phyloP scores from a whole-genome alignment of 176 grass and related monocot species.

The Zizania latifolia region DNA sequence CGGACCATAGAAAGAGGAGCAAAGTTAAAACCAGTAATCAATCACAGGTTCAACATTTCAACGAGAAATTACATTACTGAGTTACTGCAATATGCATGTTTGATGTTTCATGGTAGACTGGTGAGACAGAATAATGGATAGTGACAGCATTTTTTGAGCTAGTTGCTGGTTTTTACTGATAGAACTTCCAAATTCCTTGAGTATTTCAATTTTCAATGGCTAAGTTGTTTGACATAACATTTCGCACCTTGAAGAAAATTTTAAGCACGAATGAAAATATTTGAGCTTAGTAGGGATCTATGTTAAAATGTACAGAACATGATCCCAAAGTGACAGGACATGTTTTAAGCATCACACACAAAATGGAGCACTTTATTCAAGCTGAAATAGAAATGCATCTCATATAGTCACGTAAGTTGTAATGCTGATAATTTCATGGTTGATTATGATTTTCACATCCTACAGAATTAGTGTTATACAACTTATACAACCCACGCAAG shows the following conservation, averaged over 20 bases:
- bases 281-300: background rate
- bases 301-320: background rate
- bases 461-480: background rate
- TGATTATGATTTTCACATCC: background rate
- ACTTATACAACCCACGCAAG: background rate
- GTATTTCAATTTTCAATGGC: no score
- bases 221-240: background rate
- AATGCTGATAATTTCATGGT: no score
- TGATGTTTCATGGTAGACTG: background rate
- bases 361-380: background rate
- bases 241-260: background rate
- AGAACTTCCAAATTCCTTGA: background rate
- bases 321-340: background rate
- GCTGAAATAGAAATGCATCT: background rate
- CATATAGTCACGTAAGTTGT: background rate
- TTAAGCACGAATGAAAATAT: background rate
- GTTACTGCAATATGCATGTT: background rate
- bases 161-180: background rate
- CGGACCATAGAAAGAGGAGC: background rate
- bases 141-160: background rate
- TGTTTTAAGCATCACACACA: background rate
- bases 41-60: background rate
- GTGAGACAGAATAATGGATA: background rate
- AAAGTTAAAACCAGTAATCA: background rate
- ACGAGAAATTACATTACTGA: background rate